Conservation (phyloP, 1,284 basidiomycete genomes). For the Schizopora paradoxa region DNA sequence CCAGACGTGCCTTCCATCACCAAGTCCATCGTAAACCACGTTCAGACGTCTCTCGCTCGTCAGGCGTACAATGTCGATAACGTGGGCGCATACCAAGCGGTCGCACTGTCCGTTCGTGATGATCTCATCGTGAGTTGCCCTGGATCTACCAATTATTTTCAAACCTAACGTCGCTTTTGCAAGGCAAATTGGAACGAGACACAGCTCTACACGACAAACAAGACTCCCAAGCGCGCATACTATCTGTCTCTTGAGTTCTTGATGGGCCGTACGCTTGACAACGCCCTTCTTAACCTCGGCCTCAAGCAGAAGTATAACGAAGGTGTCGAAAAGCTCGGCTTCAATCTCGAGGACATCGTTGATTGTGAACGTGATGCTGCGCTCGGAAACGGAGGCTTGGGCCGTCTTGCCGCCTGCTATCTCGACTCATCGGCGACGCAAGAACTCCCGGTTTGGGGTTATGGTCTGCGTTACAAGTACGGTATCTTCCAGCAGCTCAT, state of each 20-base stretch:
- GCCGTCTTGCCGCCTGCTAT: slow-evolving; percentile 91
- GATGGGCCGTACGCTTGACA: slow-evolving; percentile 87
- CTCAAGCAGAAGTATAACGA: slow-evolving; percentile 71
- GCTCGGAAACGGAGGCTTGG: slow-evolving; percentile 85
- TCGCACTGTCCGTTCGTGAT: slow-evolving; percentile 79
- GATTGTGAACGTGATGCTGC: slow-evolving; percentile 79
- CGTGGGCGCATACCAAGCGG: slow-evolving; percentile 75
- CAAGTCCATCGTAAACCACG: slow-evolving; percentile 77
- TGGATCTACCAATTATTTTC: not conserved
- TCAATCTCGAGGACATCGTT: slow-evolving; percentile 81
- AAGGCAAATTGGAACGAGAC: slow-evolving; percentile 80
- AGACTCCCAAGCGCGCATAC: slow-evolving; percentile 79
- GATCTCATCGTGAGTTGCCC: slow-evolving; percentile 63
- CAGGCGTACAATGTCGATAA: slow-evolving; percentile 85
- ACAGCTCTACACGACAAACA: slow-evolving; percentile 63
- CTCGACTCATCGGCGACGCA: slow-evolving; percentile 81
- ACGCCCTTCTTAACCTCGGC: slow-evolving; percentile 83
- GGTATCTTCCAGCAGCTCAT: slow-evolving; percentile 95
- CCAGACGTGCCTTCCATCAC: slow-evolving; percentile 65
- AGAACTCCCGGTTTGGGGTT: slow-evolving; percentile 83
- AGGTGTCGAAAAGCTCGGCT: slow-evolving; percentile 72
- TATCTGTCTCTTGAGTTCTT: slow-evolving; percentile 88
- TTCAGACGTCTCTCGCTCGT: slow-evolving; percentile 82
- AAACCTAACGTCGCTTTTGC: slow-evolving; percentile 1
- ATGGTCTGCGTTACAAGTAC: slow-evolving; percentile 84